Base-by-base conservation (phyloP, 352 stramenopile species). In the Stephanocyclus meneghinianus region DNA sequence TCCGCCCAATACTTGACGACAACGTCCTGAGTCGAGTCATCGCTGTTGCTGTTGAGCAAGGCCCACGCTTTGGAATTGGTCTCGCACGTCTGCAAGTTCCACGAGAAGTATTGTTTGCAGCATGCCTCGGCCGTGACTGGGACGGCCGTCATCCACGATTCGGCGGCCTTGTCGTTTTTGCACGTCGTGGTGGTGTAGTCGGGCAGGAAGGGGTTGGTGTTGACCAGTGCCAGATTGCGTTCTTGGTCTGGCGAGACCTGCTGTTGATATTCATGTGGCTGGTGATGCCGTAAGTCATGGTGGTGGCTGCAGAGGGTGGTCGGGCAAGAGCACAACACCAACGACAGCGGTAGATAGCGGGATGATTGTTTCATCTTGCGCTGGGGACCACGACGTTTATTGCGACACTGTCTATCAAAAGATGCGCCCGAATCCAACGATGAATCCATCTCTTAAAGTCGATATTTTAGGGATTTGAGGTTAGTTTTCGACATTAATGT, bases 131-230 rank as follows among this genome's bases (percentile, higher is more conserved):
- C 35, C 1, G 50, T 65, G 37, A 40, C 6, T 2, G 50, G 9
- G 2, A 48, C 7, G 8, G 55, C 9, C 1, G 51, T 48, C 53
- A 59, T 44, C 66, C 66, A 74, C 65, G 51, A 56, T 35, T 55
- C 35, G n/a, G 66, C 66, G 1, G 53, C 51, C 42, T 64, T 45
- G 30, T 74, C 53, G 29, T 74, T 74, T 74, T 65, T 53, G 29
- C 66, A 74, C 3, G 29, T 18, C 13, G 13, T 74, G 35, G 13
- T 47, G n/a, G 37, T 15, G 18, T 74, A 74, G 66, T 74, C 66
- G 5, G 66, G 66, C 11, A 74, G 66, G 42, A 74, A 74, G 7
- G 66, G 66, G 32, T 74, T 74, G n/a, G 10, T 55, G 18, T 56
- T 56, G 0, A 68, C 3, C 11, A 65, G 13, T 35, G 57, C 32